Conservation (phyloP, 495 filamentous ascomycete genomes). For the Tuber magnatum region DNA sequence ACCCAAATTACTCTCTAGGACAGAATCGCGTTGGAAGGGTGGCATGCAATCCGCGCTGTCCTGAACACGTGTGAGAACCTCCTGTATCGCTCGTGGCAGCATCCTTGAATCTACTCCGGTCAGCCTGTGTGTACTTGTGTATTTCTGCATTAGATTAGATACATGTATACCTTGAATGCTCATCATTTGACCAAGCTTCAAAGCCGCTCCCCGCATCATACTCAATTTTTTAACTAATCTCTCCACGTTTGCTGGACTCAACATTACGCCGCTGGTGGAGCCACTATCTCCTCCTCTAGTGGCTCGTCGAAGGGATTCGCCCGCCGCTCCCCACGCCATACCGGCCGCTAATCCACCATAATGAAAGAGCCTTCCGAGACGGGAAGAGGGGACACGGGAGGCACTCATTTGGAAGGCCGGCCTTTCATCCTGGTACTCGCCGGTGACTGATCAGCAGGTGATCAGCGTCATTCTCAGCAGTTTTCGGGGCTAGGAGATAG, state of each 20-base stretch:
- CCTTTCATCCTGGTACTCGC: slow-evolving; percentile 14
- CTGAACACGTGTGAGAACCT: slow-evolving; percentile 87
- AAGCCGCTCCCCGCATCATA: slow-evolving; percentile 90
- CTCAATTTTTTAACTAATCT: slow-evolving; percentile 85
- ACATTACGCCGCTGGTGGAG: slow-evolving; percentile 66
- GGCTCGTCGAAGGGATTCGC: slow-evolving; percentile 67
- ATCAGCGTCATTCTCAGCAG: slow-evolving; percentile 3
- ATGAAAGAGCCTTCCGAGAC: slow-evolving; percentile 82
- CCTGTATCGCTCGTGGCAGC: slow-evolving; percentile 74
- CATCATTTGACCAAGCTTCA: slow-evolving; percentile 98
- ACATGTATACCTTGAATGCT: slow-evolving; percentile 67
- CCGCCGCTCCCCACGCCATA: slow-evolving; percentile 90
- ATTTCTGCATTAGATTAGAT: background rate
- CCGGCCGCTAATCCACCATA: slow-evolving; percentile 87
- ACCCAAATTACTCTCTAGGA: slow-evolving; percentile 71
- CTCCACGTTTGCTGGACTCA: slow-evolving; percentile 84
- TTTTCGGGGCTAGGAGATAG: background rate
- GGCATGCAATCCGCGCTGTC: slow-evolving; percentile 99
- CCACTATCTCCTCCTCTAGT: slow-evolving; percentile 50
- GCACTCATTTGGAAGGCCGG: slow-evolving; percentile 66
- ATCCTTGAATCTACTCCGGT: slow-evolving; percentile 74
- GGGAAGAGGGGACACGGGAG: slow-evolving; percentile 81
- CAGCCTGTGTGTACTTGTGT: background rate
- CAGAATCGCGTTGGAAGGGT: slow-evolving; percentile 76
- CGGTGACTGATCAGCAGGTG: slow-evolving; percentile 22